These are phyloP conservation scores for Ramaria sp. DNA, from an alignment of 768 basidiomycete species.

Conservation along the genomic window DNA sequence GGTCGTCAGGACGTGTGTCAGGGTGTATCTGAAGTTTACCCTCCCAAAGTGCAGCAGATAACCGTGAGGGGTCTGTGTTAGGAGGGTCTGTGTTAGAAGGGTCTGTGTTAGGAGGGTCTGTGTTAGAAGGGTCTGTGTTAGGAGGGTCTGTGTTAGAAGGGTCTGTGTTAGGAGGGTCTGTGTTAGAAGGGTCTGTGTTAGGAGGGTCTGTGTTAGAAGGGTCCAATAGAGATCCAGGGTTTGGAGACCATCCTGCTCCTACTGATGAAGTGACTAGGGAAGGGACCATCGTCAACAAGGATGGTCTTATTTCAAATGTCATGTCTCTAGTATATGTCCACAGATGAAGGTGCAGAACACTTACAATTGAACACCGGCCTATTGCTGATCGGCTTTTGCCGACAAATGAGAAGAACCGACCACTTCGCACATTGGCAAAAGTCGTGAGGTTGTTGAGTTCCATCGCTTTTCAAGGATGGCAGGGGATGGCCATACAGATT, in stretches of 20 bases:
- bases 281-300: conserved; percentile 67
- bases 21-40: conserved; percentile 85
- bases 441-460: conserved; percentile 79
- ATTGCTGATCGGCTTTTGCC: conserved; percentile 59
- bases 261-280: conserved; percentile 64
- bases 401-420: conserved; percentile 80
- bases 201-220: conserved; percentile 63
- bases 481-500: too few relatives aligned
- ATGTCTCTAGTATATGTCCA: neutral
- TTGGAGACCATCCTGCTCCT: conserved; percentile 52
- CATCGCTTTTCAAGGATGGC: too few relatives aligned
- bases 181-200: too few relatives aligned
- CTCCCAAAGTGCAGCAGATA: conserved; percentile 75
- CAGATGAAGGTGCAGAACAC: conserved; percentile 12
- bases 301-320: conserved; percentile 34
- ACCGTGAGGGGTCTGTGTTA: conserved; percentile 72
- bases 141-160: too few relatives aligned
- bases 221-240: conserved; percentile 51
- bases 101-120: too few relatives aligned
- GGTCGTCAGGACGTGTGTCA: conserved; percentile 64
- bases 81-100: too few relatives aligned
- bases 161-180: too few relatives aligned
- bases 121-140: too few relatives aligned
- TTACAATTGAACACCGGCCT: conserved; percentile 26
- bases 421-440: conserved; percentile 79